A percentile compares a stretch with the other conserved stretches of the same genome.
Conservation (phyloP, 176 grass and related monocot species). For the Rhynchospora tenuis region DNA sequence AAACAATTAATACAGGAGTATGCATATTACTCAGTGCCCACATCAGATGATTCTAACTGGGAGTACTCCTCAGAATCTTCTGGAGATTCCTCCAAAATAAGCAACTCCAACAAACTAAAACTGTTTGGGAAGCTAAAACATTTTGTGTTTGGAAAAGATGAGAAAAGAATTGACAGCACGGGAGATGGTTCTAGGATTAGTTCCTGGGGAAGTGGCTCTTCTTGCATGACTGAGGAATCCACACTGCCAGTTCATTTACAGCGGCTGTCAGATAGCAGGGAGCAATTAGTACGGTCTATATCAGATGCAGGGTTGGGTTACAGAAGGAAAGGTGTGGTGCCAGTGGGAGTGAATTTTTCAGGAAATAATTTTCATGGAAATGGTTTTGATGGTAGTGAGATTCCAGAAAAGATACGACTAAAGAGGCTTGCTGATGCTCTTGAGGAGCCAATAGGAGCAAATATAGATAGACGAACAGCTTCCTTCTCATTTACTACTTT, state of each 20-base stretch:
- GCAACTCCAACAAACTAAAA: slow-evolving; percentile 41
- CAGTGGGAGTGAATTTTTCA: neutral
- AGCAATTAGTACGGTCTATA: slow-evolving; percentile 10
- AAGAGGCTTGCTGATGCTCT: slow-evolving; percentile 16
- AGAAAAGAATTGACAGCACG: slow-evolving; percentile 7
- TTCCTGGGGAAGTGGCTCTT: slow-evolving; percentile 1
- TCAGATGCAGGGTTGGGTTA: slow-evolving; percentile 14
- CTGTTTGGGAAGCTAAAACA: slow-evolving; percentile 75
- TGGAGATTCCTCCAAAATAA: slow-evolving; percentile 29
- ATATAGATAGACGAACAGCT: neutral
- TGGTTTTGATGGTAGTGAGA: slow-evolving; percentile 11
- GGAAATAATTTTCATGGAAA: neutral
- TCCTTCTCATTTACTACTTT: slow-evolving; percentile 11
- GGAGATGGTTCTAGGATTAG: neutral
- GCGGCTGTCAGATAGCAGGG: neutral
- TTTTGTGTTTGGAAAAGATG: slow-evolving; percentile 65
- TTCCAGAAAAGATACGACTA: slow-evolving; percentile 1
- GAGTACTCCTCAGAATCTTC: slow-evolving; percentile 58
- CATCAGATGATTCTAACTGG: slow-evolving; percentile 56
- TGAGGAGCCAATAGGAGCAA: neutral
- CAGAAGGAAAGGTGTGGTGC: neutral
- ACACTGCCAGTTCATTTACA: neutral
- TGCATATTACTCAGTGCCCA: slow-evolving; percentile 39
- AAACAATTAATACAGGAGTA: slow-evolving; percentile 95
- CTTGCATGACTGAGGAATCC: neutral